These are phyloP conservation scores for Neonectria hederae DNA, from an alignment of 2,329 filamentous ascomycete genomes.

Conservation along the genomic window DNA sequence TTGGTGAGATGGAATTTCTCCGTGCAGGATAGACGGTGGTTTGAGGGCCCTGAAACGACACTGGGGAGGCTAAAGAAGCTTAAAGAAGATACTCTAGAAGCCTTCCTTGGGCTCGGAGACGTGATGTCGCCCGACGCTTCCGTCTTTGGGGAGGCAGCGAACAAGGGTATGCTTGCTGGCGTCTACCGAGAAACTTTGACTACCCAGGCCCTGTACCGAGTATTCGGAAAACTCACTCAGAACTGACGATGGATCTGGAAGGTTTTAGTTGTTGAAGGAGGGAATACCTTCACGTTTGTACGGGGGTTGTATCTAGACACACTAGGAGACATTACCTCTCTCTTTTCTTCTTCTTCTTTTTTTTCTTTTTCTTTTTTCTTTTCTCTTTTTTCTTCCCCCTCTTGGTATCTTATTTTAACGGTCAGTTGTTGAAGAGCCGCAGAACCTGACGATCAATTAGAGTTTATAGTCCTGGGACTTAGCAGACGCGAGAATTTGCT, in stretches of 20 bases:
- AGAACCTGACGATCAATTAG: not conserved
- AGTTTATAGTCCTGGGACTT: not conserved
- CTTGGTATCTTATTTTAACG: not conserved
- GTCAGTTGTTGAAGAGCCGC: no score
- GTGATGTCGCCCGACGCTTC: not conserved
- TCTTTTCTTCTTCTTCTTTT: no score
- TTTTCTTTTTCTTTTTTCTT: no score
- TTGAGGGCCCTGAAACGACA: constrained; percentile 2
- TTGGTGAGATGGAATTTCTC: constrained; percentile 16
- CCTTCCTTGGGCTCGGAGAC: not conserved
- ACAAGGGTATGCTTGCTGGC: not conserved
- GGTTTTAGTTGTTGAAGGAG: not conserved
- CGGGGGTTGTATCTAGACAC: no score
- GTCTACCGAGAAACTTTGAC: not conserved
- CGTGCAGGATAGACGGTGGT: not conserved
- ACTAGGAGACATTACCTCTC: no score
- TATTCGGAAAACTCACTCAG: not conserved
- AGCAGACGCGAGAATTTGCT: not conserved
- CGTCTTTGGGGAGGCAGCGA: not conserved
- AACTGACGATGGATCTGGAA: not conserved
- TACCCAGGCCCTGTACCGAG: not conserved
- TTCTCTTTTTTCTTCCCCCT: no score
- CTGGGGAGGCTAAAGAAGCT: constrained; percentile 9
- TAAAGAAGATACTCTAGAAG: not conserved
- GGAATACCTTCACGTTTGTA: not conserved